Percentiles rank a stretch among this genome's conserved stretches.
Evolutionary conservation across 805 yeast genomes (phyloP).

Genomic region (Kodamaea kaohsiungensis): DNA sequence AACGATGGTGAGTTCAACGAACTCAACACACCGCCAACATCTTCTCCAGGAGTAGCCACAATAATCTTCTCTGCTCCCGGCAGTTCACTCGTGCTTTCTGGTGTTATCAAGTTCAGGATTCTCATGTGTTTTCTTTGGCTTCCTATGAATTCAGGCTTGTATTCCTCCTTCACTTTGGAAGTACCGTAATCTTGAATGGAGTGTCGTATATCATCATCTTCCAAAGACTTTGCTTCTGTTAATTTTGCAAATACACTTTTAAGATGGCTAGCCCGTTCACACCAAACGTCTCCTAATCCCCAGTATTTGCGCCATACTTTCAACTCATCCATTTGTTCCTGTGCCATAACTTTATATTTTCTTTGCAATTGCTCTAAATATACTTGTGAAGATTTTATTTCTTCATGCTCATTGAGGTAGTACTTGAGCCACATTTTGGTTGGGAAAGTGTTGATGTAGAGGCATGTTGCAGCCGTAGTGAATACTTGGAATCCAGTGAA

Average conservation of each 20-base stretch:
- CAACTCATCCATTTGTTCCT: constrained; percentile 23
- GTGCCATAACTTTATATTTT: constrained; percentile 22
- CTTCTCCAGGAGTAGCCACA: not conserved
- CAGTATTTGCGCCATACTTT: constrained; percentile 29
- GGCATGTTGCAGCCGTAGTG: constrained; percentile 35
- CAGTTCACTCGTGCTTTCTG: constrained; percentile 3
- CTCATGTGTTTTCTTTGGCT: constrained; percentile 14
- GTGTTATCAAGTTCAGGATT: constrained; percentile 14
- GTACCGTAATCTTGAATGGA: constrained; percentile 34
- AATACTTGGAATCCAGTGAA: constrained; percentile 40
- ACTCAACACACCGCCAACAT: not conserved
- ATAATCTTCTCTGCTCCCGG: not conserved
- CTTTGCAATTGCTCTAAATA: constrained; percentile 15
- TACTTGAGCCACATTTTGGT: constrained; percentile 17
- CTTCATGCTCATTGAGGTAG: constrained; percentile 3
- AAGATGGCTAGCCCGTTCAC: constrained; percentile 24
- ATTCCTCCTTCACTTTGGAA: constrained; percentile 25
- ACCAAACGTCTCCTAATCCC: constrained; percentile 34
- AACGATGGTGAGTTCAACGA: constrained; percentile 15
- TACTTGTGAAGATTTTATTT: not conserved
- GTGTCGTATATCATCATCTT: constrained; percentile 23
- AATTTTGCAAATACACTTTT: constrained; percentile 21
- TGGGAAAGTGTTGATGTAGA: constrained; percentile 32
- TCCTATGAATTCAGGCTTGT: constrained; percentile 11
- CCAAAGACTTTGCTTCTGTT: constrained; percentile 14